phyloP scores from a whole-genome alignment of 192 early-diverging fungal species.

The Podila minutissima region DNA sequence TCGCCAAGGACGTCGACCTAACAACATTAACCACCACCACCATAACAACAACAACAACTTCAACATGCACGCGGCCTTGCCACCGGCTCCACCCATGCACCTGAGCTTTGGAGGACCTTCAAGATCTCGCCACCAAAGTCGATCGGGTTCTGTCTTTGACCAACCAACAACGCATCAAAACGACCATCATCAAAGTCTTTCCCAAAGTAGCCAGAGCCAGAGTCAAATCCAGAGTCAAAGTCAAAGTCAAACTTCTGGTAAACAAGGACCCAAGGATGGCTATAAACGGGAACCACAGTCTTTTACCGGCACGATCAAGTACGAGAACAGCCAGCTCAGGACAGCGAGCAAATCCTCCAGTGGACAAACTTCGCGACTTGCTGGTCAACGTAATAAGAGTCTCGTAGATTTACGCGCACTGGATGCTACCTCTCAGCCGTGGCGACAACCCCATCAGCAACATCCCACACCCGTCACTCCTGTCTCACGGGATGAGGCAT shows the following conservation, averaged over 20 bases:
- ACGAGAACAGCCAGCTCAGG: slow-evolving; percentile 44
- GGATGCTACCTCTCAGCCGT: slow-evolving; percentile 29
- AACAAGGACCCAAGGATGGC: not conserved
- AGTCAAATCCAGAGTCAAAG: not conserved
- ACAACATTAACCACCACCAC: not conserved
- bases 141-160: slow-evolving; percentile 34
- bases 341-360: not conserved
- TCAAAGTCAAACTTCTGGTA: not conserved
- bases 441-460: slow-evolving; percentile 21
- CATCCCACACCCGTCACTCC: not conserved
- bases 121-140: slow-evolving; percentile 42
- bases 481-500: not conserved
- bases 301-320: slow-evolving; percentile 3
- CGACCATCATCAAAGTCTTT: no score
- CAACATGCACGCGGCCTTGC: slow-evolving; percentile 10
- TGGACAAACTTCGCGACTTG: slow-evolving; percentile 3
- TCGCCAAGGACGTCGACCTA: slow-evolving; percentile 25
- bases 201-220: not conserved
- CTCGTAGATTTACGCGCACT: slow-evolving; percentile 27
- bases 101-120: slow-evolving; percentile 10
- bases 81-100: slow-evolving; percentile 21
- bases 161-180: not conserved
- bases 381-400: slow-evolving; percentile 47
- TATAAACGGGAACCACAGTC: not conserved
- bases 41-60: not conserved